A percentile compares a stretch with the other conserved stretches of the same genome.
Conservation (phyloP, 352 stramenopile species). For the Globisporangium alternatum region DNA sequence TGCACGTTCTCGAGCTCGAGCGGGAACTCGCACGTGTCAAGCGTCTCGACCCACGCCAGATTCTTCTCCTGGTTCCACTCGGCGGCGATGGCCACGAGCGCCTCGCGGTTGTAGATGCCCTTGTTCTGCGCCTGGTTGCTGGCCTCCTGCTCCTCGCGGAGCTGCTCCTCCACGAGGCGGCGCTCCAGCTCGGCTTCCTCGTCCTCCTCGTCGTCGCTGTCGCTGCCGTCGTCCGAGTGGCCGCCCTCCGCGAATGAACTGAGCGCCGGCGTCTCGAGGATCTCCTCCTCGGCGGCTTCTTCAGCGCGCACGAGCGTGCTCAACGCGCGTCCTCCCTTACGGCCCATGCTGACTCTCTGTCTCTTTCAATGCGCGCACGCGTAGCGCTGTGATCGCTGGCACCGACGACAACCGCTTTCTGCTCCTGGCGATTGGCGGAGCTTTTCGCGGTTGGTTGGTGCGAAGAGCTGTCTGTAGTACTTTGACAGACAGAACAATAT, state of each 20-base stretch:
- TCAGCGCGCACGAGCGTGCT: constrained; percentile 68
- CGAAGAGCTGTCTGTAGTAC: constrained; percentile 17
- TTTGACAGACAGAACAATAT: constrained; percentile 24
- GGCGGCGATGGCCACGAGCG: constrained; percentile 48
- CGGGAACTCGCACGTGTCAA: constrained; percentile 61
- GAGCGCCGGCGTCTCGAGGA: constrained; percentile 78
- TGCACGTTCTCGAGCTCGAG: constrained; percentile 78
- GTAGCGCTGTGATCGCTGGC: neutral
- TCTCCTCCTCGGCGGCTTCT: constrained; percentile 74
- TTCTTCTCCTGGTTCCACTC: constrained; percentile 53
- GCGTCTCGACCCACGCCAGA: constrained; percentile 76
- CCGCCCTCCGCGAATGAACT: constrained; percentile 35
- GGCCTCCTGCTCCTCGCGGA: constrained; percentile 39
- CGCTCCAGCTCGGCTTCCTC: constrained; percentile 73
- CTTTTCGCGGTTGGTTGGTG: constrained; percentile 11
- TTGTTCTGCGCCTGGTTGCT: constrained; percentile 40
- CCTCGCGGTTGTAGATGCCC: constrained; percentile 74
- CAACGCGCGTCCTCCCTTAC: constrained; percentile 37
- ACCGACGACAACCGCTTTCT: constrained; percentile 1
- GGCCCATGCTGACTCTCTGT: constrained; percentile 29
- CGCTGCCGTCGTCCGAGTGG: constrained; percentile 22
- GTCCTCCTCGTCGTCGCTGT: constrained; percentile 46
- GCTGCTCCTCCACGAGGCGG: constrained; percentile 65
- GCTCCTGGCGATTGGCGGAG: constrained; percentile 3
- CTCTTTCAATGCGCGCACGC: neutral